Evolutionary conservation across 106 monocot species (phyloP).

Genomic region (Triglochin maritima): DNA sequence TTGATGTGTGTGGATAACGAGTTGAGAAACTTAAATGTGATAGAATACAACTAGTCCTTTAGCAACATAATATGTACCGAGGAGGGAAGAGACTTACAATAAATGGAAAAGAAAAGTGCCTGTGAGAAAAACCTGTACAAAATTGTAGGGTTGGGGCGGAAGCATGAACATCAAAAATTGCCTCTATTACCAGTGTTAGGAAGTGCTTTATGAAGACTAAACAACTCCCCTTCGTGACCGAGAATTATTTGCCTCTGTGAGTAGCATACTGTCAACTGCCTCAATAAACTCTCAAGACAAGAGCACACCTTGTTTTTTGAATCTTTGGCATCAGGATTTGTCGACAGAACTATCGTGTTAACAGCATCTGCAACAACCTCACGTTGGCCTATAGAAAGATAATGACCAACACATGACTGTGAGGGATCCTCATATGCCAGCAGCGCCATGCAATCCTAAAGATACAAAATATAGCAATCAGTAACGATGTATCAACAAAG

Average conservation of each 20-base stretch:
- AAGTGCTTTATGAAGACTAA: constrained; percentile 60
- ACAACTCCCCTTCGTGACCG: constrained; percentile 61
- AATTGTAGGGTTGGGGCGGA: not conserved
- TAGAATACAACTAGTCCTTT: not conserved
- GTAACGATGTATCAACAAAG: not conserved
- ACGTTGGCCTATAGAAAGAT: constrained; percentile 44
- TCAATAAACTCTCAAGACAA: constrained; percentile 64
- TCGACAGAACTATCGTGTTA: constrained; percentile 49
- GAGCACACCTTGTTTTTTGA: constrained; percentile 25
- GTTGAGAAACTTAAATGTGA: too few relatives aligned
- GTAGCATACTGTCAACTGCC: constrained; percentile 65
- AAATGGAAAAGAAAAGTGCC: too few relatives aligned
- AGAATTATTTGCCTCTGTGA: constrained; percentile 40
- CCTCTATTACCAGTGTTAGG: constrained; percentile 4
- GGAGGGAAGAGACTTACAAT: too few relatives aligned
- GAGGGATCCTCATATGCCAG: constrained; percentile 63
- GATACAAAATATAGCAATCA: not conserved
- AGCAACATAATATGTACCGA: not conserved
- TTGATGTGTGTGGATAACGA: too few relatives aligned
- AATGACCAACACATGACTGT: constrained; percentile 55
- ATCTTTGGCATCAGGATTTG: constrained; percentile 38
- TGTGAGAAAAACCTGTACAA: not conserved
- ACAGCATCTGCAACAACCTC: constrained; percentile 97
- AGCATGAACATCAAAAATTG: constrained; percentile 3
- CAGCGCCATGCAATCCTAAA: constrained; percentile 50